Evolutionary conservation across 176 grass and related monocot genomes (phyloP).

Genomic region (Oryza glaberrima): DNA sequence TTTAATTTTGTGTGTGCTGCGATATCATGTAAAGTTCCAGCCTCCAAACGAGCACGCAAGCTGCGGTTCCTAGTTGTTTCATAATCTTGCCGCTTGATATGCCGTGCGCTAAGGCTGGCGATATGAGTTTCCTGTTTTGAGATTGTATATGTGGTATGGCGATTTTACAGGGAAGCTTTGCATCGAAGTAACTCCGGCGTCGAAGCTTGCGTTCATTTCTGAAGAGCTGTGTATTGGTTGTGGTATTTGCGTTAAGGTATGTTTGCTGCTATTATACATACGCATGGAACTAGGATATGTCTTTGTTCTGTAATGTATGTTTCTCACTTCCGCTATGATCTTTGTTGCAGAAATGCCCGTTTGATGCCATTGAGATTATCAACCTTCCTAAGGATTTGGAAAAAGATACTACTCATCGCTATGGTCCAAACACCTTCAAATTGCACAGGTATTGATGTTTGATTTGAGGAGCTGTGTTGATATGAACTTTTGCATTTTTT

Average conservation of each 20-base stretch:
- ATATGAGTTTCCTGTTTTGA: not conserved
- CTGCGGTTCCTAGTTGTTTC: not conserved
- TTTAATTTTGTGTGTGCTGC: no score
- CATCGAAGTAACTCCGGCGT: conserved; percentile 66
- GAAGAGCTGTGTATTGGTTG: conserved; percentile 97
- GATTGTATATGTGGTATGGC: conserved; percentile 2
- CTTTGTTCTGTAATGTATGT: not conserved
- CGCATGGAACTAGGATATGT: not conserved
- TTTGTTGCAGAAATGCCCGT: conserved; percentile 86
- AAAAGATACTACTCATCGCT: conserved; percentile 93
- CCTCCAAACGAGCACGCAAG: no score
- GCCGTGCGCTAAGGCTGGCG: not conserved
- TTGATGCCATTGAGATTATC: conserved; percentile 94
- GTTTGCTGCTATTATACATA: not conserved
- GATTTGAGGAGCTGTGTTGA: not conserved
- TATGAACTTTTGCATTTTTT: not conserved
- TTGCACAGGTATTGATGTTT: conserved; percentile 68
- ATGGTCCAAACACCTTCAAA: conserved; percentile 95
- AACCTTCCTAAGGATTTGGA: conserved; percentile 91
- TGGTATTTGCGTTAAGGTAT: conserved; percentile 95
- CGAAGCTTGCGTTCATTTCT: conserved; percentile 84
- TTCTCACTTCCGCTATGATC: conserved; percentile 20
- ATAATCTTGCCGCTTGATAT: not conserved
- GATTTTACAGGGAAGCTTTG: conserved; percentile 74
- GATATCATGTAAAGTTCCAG: no score